Evolutionary conservation across 2,329 filamentous ascomycete genomes (phyloP).

Genomic region (Fusarium sp.): DNA sequence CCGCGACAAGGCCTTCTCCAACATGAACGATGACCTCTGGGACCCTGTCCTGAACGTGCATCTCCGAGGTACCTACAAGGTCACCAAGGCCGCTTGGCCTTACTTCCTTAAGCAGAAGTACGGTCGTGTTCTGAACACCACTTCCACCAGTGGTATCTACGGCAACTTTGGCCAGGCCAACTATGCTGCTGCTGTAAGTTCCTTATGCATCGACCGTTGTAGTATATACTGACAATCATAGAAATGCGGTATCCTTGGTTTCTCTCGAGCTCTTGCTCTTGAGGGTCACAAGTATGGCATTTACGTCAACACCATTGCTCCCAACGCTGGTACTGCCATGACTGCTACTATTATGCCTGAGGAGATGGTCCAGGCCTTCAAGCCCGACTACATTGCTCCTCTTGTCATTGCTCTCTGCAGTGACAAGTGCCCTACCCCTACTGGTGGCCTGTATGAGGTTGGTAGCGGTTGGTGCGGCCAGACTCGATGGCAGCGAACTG

Average conservation of each 20-base stretch:
- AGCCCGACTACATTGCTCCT: conserved; percentile 97
- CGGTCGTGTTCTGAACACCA: conserved; percentile 95
- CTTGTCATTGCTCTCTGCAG: conserved; percentile 85
- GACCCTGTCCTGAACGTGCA: conserved; percentile 93
- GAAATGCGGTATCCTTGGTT: conserved; percentile 93
- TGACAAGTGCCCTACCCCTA: conserved; percentile 87
- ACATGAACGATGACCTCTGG: conserved; percentile 97
- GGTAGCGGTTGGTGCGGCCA: conserved; percentile 92
- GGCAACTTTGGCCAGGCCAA: conserved; percentile 99
- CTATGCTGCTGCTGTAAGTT: conserved; percentile 86
- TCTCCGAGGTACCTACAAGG: conserved; percentile 93
- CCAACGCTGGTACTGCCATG: conserved; percentile 96
- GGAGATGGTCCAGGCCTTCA: conserved; percentile 98
- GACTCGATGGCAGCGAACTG: conserved; percentile 94
- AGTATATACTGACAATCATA: conserved; percentile 49
- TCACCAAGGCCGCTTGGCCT: conserved; percentile 97
- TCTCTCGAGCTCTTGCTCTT: conserved; percentile 90
- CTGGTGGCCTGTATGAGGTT: conserved; percentile 91
- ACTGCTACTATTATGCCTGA: conserved; percentile 94
- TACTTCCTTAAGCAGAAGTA: conserved; percentile 99
- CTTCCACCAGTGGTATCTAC: conserved; percentile 96
- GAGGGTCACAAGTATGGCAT: conserved; percentile 99
- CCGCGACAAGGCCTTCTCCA: conserved; percentile 95
- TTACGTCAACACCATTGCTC: conserved; percentile 96
- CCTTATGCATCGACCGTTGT: neutral